Percentiles rank a stretch among this genome's conserved stretches.
Evolutionary conservation across 2,329 filamentous ascomycete species (phyloP).

Genomic region (Aspergillus uvarum): DNA sequence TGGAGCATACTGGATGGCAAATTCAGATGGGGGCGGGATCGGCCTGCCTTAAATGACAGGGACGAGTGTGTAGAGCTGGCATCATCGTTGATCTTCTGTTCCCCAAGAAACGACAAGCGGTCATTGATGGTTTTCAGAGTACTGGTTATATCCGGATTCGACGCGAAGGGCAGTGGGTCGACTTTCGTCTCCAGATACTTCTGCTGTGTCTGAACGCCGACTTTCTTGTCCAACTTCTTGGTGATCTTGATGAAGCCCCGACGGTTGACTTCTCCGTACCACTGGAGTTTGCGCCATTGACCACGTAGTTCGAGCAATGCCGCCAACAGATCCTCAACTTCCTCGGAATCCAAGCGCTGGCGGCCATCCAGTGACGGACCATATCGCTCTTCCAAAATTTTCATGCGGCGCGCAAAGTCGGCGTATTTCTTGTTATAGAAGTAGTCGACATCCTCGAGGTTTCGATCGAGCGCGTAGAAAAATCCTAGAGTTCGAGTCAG

Average conservation of each 20-base stretch:
- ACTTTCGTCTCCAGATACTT: constrained; percentile 89
- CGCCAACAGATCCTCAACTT: constrained; percentile 86
- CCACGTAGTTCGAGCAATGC: constrained; percentile 84
- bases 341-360: constrained; percentile 77
- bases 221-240: constrained; percentile 97
- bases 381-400: constrained; percentile 84
- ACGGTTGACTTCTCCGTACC: constrained; percentile 97
- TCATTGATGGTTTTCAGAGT: constrained; percentile 75
- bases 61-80: constrained; percentile 67
- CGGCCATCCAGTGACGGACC: constrained; percentile 69
- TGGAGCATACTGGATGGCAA: constrained; percentile 59
- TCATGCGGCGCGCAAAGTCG: constrained; percentile 79
- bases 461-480: constrained; percentile 94
- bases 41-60: constrained; percentile 71
- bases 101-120: constrained; percentile 81
- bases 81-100: constrained; percentile 75
- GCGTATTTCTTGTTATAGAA: constrained; percentile 97
- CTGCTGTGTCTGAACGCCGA: constrained; percentile 74
- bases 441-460: constrained; percentile 91
- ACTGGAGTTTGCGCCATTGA: constrained; percentile 86
- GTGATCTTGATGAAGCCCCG: constrained; percentile 97
- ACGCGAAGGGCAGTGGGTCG: constrained; percentile 82
- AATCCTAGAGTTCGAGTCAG: constrained; percentile 65
- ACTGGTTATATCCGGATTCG: constrained; percentile 60
- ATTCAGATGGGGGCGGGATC: constrained; percentile 72